Base-by-base conservation (phyloP, 495 filamentous ascomycete genomes). In the Parachaetomium inaequale region DNA sequence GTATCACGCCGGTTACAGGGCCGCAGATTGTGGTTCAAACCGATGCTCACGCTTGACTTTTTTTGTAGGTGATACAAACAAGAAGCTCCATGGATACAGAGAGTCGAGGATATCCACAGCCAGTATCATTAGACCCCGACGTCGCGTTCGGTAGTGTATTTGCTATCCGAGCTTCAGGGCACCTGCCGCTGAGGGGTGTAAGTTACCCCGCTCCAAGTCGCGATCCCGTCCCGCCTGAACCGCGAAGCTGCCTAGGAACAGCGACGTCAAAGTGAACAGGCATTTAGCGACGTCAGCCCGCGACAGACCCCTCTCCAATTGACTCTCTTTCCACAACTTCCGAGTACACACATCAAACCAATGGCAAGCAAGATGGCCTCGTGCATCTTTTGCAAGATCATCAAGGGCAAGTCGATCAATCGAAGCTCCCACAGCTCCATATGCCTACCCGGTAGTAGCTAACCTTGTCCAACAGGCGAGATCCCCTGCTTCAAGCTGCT, bases 301-400 rank as follows among this genome's bases (percentile, higher is more conserved):
- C 2, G 23, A 50, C 12, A 29, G 10, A 12, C 17, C 34, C 50
- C 55, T 52, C 42, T 34, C 45, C 42, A 46, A 58, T 52, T 52
- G 36, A 52, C 55, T 25, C 49, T 55, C 49, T n/a, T 56, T 26
- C 25, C 23, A 46, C n/a, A 31, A 6, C 34, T 28, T 10, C 42
- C 38, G 17, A 17, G 15, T n/a, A 14, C 19, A 32, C 15, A 19
- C 17, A 11, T 26, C 3, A 55, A 50, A 36, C 28, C 54, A 59
- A 70, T 75, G 73, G 59, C 68, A 32, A 71, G 65, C 65, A 75
- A 66, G 49, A 74, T 74, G 71, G 71, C 73, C 23, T 84, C 90
- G 47, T 98, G 94, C 70, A 93, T 98, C 74, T 98, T 98, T 81
- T 98, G 94, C 84, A 96, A 89, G 72, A 98, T 98, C 73, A 89